Evolutionary conservation across 1,284 basidiomycete species (phyloP), one percentile per base, ranked within the genome.

Genomic region (Inonotus hispidus): DNA sequence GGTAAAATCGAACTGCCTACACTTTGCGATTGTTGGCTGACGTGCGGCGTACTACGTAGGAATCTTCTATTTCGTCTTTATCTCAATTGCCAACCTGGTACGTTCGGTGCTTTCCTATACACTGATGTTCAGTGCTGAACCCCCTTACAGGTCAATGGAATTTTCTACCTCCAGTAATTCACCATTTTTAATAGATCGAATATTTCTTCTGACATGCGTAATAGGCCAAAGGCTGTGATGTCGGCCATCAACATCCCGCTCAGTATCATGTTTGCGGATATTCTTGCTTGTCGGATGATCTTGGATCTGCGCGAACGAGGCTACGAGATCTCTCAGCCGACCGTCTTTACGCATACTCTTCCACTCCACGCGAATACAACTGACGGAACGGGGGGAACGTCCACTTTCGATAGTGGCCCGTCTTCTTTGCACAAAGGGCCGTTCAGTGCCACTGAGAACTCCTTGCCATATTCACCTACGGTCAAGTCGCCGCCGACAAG

Each of bases 171-270:
- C 23, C 88, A 91, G 88, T 88, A 66, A 66, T 83, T 70, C 19
- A 43, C 8, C 1, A 43, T 43, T 7, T n/a, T 43, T 45, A 53
- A n/a, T 43, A 16, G 37, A 23, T 32, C 16, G 16, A 23, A 53
- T 25, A 43, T 43, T 43, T 8, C 41, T 52, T 59, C 47, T 35
- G 7, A 53, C 35, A 11, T 10, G 25, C 3, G n/a, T 45, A 39
- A 43, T 62, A 90, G 88, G 74, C 88, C 87, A 56, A 86, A 85
- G 59, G 85, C 88, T 71, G 84, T 82, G 27, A 90, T 91, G 66
- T 90, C 88, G 16, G 89, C 88, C n/a, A 85, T 91, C 66, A 88
- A 88, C 67, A 90, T 91, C 65, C 88, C 88, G n/a, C 76, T 91
- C 64, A 90, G 88, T 67, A 85, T 91, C n/a, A 89, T 90, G 87